Evolutionary conservation across 2,329 filamentous ascomycete species (phyloP).

Genomic region (Lasiodiplodia citricola): DNA sequence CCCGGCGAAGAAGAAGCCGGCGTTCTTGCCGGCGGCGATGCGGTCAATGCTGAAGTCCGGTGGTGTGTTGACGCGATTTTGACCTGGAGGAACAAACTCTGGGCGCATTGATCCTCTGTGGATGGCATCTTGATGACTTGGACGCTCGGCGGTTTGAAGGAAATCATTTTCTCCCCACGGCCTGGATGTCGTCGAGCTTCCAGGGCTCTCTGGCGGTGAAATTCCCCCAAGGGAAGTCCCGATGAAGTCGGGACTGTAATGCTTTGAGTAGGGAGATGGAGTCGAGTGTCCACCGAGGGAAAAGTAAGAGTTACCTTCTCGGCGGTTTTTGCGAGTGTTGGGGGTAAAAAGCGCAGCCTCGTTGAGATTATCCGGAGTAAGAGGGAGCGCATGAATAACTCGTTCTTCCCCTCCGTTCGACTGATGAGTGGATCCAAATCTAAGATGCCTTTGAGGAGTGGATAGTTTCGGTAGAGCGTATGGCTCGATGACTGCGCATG

Average conservation of each 20-base stretch:
- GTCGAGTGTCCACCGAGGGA: neutral
- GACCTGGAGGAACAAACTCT: conserved; percentile 37
- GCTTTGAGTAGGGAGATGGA: neutral
- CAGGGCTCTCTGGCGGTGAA: neutral
- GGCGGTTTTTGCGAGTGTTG: neutral
- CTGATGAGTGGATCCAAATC: neutral
- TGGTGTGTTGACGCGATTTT: conserved; percentile 36
- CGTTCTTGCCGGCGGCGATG: conserved; percentile 38
- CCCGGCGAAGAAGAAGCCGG: conserved; percentile 42
- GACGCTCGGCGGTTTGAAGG: neutral
- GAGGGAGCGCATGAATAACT: neutral
- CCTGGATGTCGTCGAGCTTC: neutral
- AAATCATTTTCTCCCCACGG: neutral
- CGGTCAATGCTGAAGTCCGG: conserved; percentile 33
- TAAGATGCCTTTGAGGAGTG: neutral
- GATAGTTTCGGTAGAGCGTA: neutral
- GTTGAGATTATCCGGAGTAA: neutral
- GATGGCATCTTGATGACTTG: neutral
- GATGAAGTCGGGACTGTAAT: conserved; percentile 24
- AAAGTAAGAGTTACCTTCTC: conserved; percentile 20
- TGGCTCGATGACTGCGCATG: neutral
- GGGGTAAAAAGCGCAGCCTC: conserved; percentile 1
- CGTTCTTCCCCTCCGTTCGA: neutral
- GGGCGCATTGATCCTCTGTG: conserved; percentile 30
- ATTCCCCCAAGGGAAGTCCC: conserved; percentile 2